Conservation (phyloP, 306 rosid genomes). For the Arachis hypogaea region DNA sequence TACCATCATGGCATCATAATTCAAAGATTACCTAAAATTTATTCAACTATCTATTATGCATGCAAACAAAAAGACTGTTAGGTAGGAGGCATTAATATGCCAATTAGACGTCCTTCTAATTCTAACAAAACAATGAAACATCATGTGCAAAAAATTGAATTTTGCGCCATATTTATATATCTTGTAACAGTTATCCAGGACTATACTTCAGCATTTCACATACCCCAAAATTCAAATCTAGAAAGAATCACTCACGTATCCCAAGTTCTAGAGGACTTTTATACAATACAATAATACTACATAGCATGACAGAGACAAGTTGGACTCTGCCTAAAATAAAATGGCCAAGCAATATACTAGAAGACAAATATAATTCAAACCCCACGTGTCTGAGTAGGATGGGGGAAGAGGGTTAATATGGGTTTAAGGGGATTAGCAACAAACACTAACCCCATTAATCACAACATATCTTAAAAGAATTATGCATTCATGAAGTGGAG, state of each 20-base stretch:
- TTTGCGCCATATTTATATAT: background rate
- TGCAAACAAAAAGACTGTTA: background rate
- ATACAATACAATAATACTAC: background rate
- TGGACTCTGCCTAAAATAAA: background rate
- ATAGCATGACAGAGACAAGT: background rate
- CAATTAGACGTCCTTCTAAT: background rate
- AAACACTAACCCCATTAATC: constrained; percentile 34
- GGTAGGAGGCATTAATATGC: background rate
- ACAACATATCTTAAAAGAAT: constrained; percentile 13
- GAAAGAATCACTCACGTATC: background rate
- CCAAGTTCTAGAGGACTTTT: constrained; percentile 30
- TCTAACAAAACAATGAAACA: background rate
- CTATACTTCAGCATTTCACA: constrained; percentile 4
- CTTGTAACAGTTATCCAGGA: background rate
- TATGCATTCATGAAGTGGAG: constrained; percentile 31
- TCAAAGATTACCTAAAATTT: background rate
- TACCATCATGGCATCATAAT: too few relatives aligned
- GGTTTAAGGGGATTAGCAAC: constrained; percentile 13
- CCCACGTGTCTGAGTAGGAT: background rate
- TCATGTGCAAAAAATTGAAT: background rate
- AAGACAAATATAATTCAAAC: constrained; percentile 23
- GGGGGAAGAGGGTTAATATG: background rate
- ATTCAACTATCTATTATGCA: background rate
- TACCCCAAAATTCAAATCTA: constrained; percentile 31
- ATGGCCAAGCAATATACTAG: constrained; percentile 21